Percentiles rank a stretch among this genome's conserved stretches.
These are phyloP conservation scores for Nakazawaea wickerhamii DNA, from an alignment of 805 yeast species.

Conservation along the genomic window DNA sequence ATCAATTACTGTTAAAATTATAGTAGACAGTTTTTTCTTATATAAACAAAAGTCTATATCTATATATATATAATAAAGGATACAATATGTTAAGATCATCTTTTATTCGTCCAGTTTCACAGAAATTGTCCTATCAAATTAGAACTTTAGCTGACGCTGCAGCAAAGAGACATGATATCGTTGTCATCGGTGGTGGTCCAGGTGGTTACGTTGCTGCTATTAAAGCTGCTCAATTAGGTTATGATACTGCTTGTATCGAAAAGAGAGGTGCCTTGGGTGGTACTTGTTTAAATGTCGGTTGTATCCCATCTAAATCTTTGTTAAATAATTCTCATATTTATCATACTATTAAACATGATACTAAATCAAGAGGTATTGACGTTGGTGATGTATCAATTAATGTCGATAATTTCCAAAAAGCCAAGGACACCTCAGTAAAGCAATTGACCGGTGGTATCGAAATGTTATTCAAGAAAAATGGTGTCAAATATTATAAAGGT, in stretches of 20 bases:
- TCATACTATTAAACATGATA: constrained; percentile 83
- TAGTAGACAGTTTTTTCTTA: too few relatives aligned
- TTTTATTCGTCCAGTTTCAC: constrained; percentile 6
- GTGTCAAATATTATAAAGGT: constrained; percentile 93
- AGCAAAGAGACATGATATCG: constrained; percentile 74
- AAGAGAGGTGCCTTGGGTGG: constrained; percentile 97
- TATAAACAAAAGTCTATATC: too few relatives aligned
- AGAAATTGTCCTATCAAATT: constrained; percentile 4
- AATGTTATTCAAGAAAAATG: constrained; percentile 90
- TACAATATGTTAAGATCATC: constrained; percentile 12
- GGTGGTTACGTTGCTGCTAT: constrained; percentile 99
- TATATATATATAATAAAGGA: too few relatives aligned
- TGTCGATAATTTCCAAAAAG: constrained; percentile 75
- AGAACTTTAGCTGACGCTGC: constrained; percentile 19
- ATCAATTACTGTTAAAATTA: too few relatives aligned
- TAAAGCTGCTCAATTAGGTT: constrained; percentile 95
- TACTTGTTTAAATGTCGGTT: constrained; percentile 97
- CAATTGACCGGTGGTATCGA: constrained; percentile 94
- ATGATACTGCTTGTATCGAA: constrained; percentile 93
- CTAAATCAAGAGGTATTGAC: constrained; percentile 86
- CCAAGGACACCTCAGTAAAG: constrained; percentile 86
- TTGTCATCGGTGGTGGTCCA: constrained; percentile 98
- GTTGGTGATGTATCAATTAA: constrained; percentile 72
- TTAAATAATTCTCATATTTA: constrained; percentile 91
- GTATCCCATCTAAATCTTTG: constrained; percentile 96